Evolutionary conservation across 1,284 basidiomycete species (phyloP), one percentile per base, ranked within the genome.

Genomic region (Mycena citricolor): DNA sequence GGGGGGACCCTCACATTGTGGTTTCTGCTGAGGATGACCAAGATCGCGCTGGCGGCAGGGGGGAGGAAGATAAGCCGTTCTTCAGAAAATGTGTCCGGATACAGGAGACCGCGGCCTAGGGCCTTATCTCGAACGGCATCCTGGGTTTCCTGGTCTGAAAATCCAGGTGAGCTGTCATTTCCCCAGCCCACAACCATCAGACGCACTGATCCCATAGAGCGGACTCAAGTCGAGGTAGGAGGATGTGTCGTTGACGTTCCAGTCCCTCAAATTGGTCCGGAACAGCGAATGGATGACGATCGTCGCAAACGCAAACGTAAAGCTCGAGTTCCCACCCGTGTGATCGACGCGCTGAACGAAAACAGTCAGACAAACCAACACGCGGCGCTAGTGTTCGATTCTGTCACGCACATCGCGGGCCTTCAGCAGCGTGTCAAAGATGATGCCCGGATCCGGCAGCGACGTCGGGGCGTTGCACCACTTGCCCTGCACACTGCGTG

Each of bases 151-250:
- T 65, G 62, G 45, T 68, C 68, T 67, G 39, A 19, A 43, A 57
- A 46, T n/a, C n/a, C 54, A 63, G 66, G 16, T 17, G 12, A 43
- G 23, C 23, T 14, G 6, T 17, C 4, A 66, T 49, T 6, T 29
- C 29, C 13, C 17, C 5, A 28, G 22, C 24, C 7, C 31, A 26
- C 13, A n/a, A 14, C 16, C 4, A 33, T 6, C 10, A 17, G 4
- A 53, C 67, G 39, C 32, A 70, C 67, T 68, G 39, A 63, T 60
- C 7, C 73, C 73, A 53, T 74, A 72, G 1, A 71, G 51, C 5
- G 65, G 66, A 35, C 71, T 72, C 13, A 81, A 64, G 49, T 83
- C 80, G 40, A 83, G 68, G 53, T 82, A 83, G 4, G 75, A 77
- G 24, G 71, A 73, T 4, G 80, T 73, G 30, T 73, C 64, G 61